phyloP scores from a whole-genome alignment of 1,284 basidiomycete genomes.

The Gomphus bonarii region DNA sequence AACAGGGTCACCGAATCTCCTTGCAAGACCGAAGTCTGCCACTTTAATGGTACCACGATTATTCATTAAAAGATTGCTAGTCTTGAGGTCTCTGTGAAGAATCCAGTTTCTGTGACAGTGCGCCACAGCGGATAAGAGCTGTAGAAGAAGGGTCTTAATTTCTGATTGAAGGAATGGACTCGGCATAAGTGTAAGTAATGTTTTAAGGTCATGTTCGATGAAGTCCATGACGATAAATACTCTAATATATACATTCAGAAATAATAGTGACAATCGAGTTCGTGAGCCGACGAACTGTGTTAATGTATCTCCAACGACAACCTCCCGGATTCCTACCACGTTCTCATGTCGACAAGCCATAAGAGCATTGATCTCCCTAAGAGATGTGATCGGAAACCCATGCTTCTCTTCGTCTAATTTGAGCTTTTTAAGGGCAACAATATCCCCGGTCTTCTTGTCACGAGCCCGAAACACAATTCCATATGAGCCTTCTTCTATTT shows the following conservation, averaged over 20 bases:
- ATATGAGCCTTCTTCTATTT: constrained; percentile 99
- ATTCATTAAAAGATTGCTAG: constrained; percentile 96
- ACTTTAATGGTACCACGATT: constrained; percentile 98
- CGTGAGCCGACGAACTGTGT: constrained; percentile 72
- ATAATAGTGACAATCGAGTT: constrained; percentile 7
- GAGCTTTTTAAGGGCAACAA: constrained; percentile 95
- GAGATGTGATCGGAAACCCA: constrained; percentile 95
- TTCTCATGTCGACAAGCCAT: constrained; percentile 91
- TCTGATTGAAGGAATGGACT: constrained; percentile 94
- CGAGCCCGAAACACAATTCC: constrained; percentile 94
- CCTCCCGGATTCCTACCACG: constrained; percentile 90
- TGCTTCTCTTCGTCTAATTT: constrained; percentile 98
- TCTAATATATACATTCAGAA: constrained; percentile 37
- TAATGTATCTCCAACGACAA: constrained; percentile 98
- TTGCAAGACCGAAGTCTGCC: constrained; percentile 94
- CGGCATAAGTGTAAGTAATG: constrained; percentile 87
- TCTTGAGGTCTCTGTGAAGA: constrained; percentile 94
- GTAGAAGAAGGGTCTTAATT: constrained; percentile 93
- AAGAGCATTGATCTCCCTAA: constrained; percentile 91
- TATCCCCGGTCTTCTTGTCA: constrained; percentile 88
- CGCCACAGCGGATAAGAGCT: constrained; percentile 86
- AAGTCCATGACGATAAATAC: constrained; percentile 99
- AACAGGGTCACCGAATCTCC: constrained; percentile 91
- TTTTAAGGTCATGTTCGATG: constrained; percentile 98
- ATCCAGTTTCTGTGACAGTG: constrained; percentile 97